Evolutionary conservation across 2,329 filamentous ascomycete species (phyloP).

Genomic region (Davidsoniella neocaledoniae): DNA sequence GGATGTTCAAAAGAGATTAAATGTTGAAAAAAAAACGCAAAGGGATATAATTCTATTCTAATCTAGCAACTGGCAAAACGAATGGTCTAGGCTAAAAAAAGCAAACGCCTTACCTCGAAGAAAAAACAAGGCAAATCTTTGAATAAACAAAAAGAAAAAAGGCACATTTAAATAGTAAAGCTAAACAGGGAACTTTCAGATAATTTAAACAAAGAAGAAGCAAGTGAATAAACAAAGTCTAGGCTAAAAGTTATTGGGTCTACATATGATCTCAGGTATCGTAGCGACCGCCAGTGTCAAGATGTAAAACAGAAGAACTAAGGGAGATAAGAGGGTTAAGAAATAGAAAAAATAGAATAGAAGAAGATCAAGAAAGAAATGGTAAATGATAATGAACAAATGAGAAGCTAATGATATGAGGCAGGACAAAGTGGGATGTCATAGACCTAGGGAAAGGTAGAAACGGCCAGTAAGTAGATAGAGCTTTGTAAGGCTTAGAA

Average conservation of each 20-base stretch:
- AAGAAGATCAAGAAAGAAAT: not conserved
- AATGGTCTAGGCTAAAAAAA: not conserved
- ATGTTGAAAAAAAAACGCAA: not conserved
- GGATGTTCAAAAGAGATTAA: not conserved
- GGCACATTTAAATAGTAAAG: not conserved
- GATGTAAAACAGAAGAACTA: not conserved
- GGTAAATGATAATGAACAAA: not conserved
- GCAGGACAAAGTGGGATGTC: too few species aligned
- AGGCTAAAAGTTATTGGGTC: too few species aligned
- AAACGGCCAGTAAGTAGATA: too few species aligned
- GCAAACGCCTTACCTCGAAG: not conserved
- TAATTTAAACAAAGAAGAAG: not conserved
- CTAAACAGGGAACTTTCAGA: not conserved
- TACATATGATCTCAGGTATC: too few species aligned
- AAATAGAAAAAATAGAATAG: not conserved
- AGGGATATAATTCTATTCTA: conserved; percentile 6
- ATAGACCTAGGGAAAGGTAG: too few species aligned
- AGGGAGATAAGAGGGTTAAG: not conserved
- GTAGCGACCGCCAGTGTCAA: too few species aligned
- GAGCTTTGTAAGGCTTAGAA: too few species aligned
- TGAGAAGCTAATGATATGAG: not conserved
- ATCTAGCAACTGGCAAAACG: not conserved
- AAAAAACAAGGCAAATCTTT: not conserved
- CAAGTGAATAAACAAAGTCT: not conserved
- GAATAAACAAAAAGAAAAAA: not conserved